Evolutionary conservation across 768 basidiomycete species (phyloP), one percentile per base, ranked within the genome.

Genomic region (Suillus spraguei): DNA sequence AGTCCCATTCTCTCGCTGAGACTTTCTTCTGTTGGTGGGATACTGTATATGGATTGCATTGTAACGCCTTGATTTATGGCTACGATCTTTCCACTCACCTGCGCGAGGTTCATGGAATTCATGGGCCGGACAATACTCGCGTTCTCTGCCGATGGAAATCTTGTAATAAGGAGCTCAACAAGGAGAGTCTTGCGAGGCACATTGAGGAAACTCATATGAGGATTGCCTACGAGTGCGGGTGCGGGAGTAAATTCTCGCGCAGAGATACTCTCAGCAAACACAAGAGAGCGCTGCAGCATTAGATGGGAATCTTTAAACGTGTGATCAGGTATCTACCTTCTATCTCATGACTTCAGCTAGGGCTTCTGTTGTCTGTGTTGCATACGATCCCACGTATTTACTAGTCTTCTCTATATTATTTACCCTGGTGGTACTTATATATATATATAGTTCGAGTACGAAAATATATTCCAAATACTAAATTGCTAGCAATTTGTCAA

Each of bases 181-280:
- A 24, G 17, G 24, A 17, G 66, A 33, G 4, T 28, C 24, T 58
- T 17, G 3, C 10, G 38, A 39, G 74, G 1, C 73, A 74, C 14
- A 49, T 76, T 1, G 67, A 74, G 49, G 74, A 74, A 20, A 62
- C 3, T 2, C 74, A 74, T 24, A 59, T 74, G 3, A 53, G 39
- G 11, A 66, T 63, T 42, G 56, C 47, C 2, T 68, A 73, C 72
- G 60, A 63, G 0, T 74, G 73, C 28, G 64, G 65, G 8, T 74
- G 73, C 20, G 14, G 14, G 28, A 2, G 28, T 28, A 28, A 2
- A 28, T 28, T 28, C 28, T 28, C 28, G 28, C 28, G 28, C 28
- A 28, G 28, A 28, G 28, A 28, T 28, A 28, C 28, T 28, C 28
- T 28, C 28, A 28, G 4, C 28, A 28, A 4, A 4, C 28, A 28